Evolutionary conservation across 257 asterid species (phyloP), one percentile per base, ranked within the genome.

Genomic region (Solanum piurae): DNA sequence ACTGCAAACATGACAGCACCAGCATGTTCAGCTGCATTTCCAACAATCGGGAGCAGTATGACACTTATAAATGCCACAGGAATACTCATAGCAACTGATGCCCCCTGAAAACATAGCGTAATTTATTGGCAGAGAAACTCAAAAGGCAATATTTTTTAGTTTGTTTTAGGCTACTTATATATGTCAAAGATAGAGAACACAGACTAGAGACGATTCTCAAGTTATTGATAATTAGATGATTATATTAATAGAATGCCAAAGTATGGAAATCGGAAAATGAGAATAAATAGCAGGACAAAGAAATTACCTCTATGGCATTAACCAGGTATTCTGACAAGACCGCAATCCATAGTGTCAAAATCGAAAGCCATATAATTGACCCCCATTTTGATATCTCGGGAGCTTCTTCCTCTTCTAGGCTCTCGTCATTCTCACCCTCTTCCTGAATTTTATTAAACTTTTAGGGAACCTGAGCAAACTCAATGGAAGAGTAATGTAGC

Each of bases 21-120:
- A 10, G 98, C 98, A 91, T 95, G 98, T 84, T 95, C 98, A 2
- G 98, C 96, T 64, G 96, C 98, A 91, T 95, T 94, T 87, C 98
- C 98, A 84, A 95, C 98, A 58, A 95, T 92, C 6, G 98, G 98
- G 52, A 95, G 96, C 89, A 94, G 92, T 72, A 95, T 94, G 83
- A 95, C 98, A 86, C 98, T 94, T 62, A 95, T 94, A 92, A 95
- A 95, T 42, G 98, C 93, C 84, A 94, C 91, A 1, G 98, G 98
- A 89, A 95, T 94, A 89, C 92, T 92, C 96, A 95, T 87, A 86
- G 96, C 89, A 88, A 69, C 77, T 86, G 98, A 95, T 90, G 98
- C 97, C 74, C 98, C 98, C 98, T 95, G 93, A 88, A 91, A 80
- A 82, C 11, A 11, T 29, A 31, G 69, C 0, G 18, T 9, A 82